Percentiles rank a stretch among this genome's conserved stretches.
Evolutionary conservation across 257 asterid species (phyloP).

Genomic region (Orobanche coerulescens): DNA sequence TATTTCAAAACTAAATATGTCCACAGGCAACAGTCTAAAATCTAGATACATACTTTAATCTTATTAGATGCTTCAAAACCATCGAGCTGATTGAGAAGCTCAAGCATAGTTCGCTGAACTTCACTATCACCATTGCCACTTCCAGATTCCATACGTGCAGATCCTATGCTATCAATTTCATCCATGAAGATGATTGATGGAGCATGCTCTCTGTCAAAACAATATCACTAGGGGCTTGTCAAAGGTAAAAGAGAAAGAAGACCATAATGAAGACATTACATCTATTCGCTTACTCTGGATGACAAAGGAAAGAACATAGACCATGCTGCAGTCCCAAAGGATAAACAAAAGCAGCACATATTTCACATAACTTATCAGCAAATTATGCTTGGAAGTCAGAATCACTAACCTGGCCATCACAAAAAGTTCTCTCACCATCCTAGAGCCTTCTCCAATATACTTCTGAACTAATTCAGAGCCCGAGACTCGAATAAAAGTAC

Average conservation of each 20-base stretch:
- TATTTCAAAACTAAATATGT: background rate
- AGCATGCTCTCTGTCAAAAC: slow-evolving; percentile 54
- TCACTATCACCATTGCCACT: slow-evolving; percentile 76
- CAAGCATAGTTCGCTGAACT: slow-evolving; percentile 67
- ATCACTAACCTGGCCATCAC: slow-evolving; percentile 65
- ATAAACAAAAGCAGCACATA: background rate
- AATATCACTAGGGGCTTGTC: background rate
- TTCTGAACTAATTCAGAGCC: slow-evolving; percentile 73
- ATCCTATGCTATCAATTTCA: slow-evolving; percentile 69
- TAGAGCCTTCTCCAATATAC: slow-evolving; percentile 75
- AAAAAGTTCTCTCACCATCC: slow-evolving; percentile 76
- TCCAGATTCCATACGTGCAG: slow-evolving; percentile 77
- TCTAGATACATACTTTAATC: slow-evolving; percentile 38
- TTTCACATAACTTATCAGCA: background rate
- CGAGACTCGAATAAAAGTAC: slow-evolving; percentile 65
- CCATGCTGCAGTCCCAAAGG: background rate
- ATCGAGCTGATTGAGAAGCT: slow-evolving; percentile 72
- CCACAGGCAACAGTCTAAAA: background rate
- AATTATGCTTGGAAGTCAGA: background rate
- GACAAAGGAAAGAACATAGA: background rate
- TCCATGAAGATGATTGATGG: slow-evolving; percentile 75
- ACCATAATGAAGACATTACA: background rate
- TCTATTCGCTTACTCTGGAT: background rate
- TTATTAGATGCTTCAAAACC: slow-evolving; percentile 76
- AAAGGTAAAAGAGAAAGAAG: background rate